Conservation (phyloP, 176 grass and related monocot species). For the Pontederia paniculata region DNA sequence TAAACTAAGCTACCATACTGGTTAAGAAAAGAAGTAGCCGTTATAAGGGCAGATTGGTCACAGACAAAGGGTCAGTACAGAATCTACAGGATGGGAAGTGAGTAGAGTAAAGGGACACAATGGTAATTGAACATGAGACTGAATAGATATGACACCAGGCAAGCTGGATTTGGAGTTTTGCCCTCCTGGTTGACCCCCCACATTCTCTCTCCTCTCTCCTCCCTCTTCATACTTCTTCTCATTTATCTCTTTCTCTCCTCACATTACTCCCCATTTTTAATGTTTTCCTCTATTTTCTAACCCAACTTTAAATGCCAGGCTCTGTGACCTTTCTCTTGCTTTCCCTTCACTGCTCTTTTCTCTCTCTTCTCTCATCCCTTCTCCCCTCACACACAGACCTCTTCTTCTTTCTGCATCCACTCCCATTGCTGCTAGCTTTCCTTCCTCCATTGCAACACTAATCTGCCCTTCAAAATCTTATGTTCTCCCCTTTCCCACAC, state of each 20-base stretch:
- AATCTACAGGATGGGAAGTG: background rate
- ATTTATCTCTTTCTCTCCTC: constrained; percentile 5
- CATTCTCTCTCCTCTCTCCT: constrained; percentile 13
- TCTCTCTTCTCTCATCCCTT: background rate
- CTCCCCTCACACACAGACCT: background rate
- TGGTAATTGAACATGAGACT: background rate
- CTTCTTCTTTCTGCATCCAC: background rate
- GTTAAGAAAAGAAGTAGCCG: background rate
- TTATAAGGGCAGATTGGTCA: background rate
- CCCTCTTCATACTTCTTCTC: constrained; percentile 7
- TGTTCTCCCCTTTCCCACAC: background rate
- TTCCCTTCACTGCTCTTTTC: background rate
- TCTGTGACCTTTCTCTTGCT: background rate
- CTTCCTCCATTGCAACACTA: constrained; percentile 1
- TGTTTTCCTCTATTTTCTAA: background rate
- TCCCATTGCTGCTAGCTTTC: background rate
- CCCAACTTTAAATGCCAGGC: constrained; percentile 11
- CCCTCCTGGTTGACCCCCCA: background rate
- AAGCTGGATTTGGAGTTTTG: constrained; percentile 15
- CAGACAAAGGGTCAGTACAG: background rate
- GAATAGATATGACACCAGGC: background rate
- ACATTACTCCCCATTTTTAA: background rate
- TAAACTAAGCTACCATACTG: too few relatives aligned
- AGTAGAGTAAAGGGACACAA: background rate
- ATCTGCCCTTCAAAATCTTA: too few relatives aligned